These are phyloP conservation scores for Bidens hawaiensis DNA, from an alignment of 140 eudicot genomes.

Conservation along the genomic window DNA sequence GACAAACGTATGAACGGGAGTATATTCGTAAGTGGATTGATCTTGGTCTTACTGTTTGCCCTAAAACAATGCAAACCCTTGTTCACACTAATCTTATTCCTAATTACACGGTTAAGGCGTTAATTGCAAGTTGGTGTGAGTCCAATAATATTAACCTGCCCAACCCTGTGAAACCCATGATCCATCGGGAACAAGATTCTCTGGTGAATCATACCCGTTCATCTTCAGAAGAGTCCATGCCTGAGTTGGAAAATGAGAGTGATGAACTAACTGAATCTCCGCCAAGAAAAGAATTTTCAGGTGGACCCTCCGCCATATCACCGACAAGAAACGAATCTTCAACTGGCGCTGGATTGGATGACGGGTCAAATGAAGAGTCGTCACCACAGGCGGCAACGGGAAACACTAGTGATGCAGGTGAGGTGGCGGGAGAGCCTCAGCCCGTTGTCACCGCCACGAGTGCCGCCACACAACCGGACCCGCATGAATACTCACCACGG, in stretches of 20 bases:
- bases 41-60: slow-evolving; percentile 87
- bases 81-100: slow-evolving; percentile 83
- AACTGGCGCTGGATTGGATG: slow-evolving; percentile 29
- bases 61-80: slow-evolving; percentile 82
- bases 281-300: slow-evolving; percentile 38
- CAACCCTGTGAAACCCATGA: slow-evolving; percentile 54
- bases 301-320: slow-evolving; percentile 36
- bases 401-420: slow-evolving; percentile 57
- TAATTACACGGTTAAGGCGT: slow-evolving; percentile 93
- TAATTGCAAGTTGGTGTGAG: slow-evolving; percentile 92
- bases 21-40: slow-evolving; percentile 87
- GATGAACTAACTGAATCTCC: slow-evolving; percentile 39
- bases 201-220: slow-evolving; percentile 53
- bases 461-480: slow-evolving; percentile 45
- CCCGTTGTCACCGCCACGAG: slow-evolving; percentile 26
- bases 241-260: slow-evolving; percentile 20
- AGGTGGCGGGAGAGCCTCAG: slow-evolving; percentile 47
- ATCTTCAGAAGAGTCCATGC: slow-evolving; percentile 60
- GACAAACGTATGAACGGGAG: slow-evolving; percentile 90
- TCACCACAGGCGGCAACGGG: slow-evolving; percentile 34
- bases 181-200: slow-evolving; percentile 40
- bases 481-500: slow-evolving; percentile 46
- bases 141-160: slow-evolving; percentile 75
- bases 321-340: slow-evolving; percentile 18
- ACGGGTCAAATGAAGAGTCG: slow-evolving; percentile 39